phyloP scores from a whole-genome alignment of 2,329 filamentous ascomycete genomes.

The Colletotrichum sojae region DNA sequence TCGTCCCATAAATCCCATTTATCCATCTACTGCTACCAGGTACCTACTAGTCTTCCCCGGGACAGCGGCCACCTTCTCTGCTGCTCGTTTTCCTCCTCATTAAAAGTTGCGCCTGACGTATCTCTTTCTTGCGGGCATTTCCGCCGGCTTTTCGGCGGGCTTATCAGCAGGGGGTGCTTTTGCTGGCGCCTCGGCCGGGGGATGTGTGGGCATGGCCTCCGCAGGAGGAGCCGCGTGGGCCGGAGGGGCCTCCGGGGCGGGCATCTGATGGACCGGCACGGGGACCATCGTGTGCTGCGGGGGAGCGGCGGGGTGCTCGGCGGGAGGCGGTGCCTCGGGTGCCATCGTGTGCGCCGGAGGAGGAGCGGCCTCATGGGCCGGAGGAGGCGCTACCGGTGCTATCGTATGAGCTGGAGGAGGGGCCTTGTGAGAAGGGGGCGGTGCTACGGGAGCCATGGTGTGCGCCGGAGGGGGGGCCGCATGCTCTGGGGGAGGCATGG shows the following conservation, averaged over 20 bases:
- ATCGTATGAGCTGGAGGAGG: constrained; percentile 20
- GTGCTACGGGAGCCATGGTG: constrained; percentile 9
- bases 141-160: constrained; percentile 18
- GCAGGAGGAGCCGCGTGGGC: constrained; percentile 15
- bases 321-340: not conserved
- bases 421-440: constrained; percentile 2
- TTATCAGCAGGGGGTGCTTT: not conserved
- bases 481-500: constrained; percentile 9
- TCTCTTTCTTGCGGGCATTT: constrained; percentile 30
- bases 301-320: constrained; percentile 16
- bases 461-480: constrained; percentile 1
- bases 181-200: constrained; percentile 14
- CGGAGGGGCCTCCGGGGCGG: not conserved
- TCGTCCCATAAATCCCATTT: not conserved
- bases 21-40: not conserved
- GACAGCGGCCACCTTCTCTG: not conserved
- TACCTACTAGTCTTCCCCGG: not conserved
- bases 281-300: not conserved
- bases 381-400: constrained; percentile 3
- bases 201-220: constrained; percentile 25
- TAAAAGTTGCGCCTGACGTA: constrained; percentile 18
- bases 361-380: constrained; percentile 11
- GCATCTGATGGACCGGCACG: constrained; percentile 4
- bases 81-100: not conserved
- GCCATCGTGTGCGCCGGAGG: constrained; percentile 7